Conservation (phyloP, 169 alveolate species). For the Plasmodium inui region DNA sequence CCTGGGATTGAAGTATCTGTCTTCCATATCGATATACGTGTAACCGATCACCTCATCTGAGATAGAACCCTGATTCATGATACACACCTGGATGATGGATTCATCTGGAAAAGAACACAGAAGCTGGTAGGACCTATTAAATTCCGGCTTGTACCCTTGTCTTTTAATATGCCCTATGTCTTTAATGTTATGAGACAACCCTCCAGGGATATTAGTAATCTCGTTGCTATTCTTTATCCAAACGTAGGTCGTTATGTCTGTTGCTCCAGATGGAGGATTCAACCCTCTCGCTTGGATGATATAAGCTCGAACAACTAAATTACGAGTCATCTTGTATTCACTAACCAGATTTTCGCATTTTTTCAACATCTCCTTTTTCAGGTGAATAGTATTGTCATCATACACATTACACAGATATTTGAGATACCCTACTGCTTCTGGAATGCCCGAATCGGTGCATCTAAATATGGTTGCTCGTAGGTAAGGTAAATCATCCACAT, state of each 20-base stretch:
- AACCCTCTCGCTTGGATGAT: slow-evolving; percentile 91
- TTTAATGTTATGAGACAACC: slow-evolving; percentile 83
- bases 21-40: slow-evolving; percentile 91
- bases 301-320: slow-evolving; percentile 89
- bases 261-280: slow-evolving; percentile 88
- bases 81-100: slow-evolving; percentile 86
- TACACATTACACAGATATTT: slow-evolving; percentile 87
- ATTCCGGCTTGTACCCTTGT: slow-evolving; percentile 91
- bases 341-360: slow-evolving; percentile 73
- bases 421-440: slow-evolving; percentile 91
- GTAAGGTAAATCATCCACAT: slow-evolving; percentile 88
- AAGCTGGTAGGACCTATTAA: slow-evolving; percentile 88
- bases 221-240: slow-evolving; percentile 88
- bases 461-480: slow-evolving; percentile 88
- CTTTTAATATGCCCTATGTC: slow-evolving; percentile 86
- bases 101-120: slow-evolving; percentile 92
- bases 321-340: slow-evolving; percentile 61
- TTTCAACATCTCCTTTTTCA: slow-evolving; percentile 62
- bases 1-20: slow-evolving; percentile 89
- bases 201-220: slow-evolving; percentile 81
- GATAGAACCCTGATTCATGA: slow-evolving; percentile 89
- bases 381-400: slow-evolving; percentile 56
- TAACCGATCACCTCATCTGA: slow-evolving; percentile 91
- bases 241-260: slow-evolving; percentile 84
- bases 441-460: slow-evolving; percentile 90